Evolutionary conservation across 1,139 yeast genomes (phyloP), one percentile per base, ranked within the genome.

Genomic region (Geotrichum phurueaensis): DNA sequence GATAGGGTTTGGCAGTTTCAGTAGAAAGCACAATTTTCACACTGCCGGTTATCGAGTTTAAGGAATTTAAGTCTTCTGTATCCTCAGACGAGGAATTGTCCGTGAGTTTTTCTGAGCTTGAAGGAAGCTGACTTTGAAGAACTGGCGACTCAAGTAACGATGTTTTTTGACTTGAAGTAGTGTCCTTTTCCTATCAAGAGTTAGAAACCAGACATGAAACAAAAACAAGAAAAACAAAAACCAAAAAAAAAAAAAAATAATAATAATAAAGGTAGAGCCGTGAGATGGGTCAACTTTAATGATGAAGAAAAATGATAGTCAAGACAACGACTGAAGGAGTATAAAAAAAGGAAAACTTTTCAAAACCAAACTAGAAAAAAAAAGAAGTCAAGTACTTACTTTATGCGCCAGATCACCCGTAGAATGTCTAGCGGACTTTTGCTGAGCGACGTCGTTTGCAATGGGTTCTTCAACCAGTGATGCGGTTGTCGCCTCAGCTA

Each of bases 141-240:
- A 33, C 18, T 2, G 18, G 52, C 6, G 39, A 45, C 22, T 45
- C 49, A n/a, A 45, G 49, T 15, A 45, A 33, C 15, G 22, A 22
- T 13, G 2, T 45, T 15, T 18, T 45, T 10, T 4, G 49, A 18
- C 49, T 45, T 22, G 25, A 45, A 27, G 22, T 23, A n/a, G 23
- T 22, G 33, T 33, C 49, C 53, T 55, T 49, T 49, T 55, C 51
- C 56, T 54, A 45, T 3, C 12, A 20, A 39, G 49, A 53, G 56
- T 15, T 25, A 48, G 31, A 53, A 45, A 54, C 20, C 29, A 54
- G 36, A 20, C 12, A 49, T 29, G 33, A 2, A 49, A 49, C 13
- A 49, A 49, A 31, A 49, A 22, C 2, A 23, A 49, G 33, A 33
- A 55, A 15, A 54, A 54, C 6, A 27, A 25, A 47, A 54, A 29